These are phyloP conservation scores for Verticillium nubilum DNA, from an alignment of 2,329 filamentous ascomycete genomes.

Conservation along the genomic window DNA sequence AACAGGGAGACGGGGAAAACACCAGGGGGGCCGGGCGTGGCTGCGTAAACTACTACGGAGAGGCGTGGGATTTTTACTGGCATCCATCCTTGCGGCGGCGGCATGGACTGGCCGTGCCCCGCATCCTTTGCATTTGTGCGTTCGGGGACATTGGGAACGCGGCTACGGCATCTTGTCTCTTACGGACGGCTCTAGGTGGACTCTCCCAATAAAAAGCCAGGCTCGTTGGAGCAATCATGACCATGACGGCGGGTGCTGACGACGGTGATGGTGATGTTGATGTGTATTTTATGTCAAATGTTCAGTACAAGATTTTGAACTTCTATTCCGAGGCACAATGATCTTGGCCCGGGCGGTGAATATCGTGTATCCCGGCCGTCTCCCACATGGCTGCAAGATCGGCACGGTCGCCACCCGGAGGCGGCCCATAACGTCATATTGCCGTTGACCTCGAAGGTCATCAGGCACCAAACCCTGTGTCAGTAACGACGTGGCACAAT, in stretches of 20 bases:
- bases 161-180: constrained; percentile 26
- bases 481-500: not conserved
- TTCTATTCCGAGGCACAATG: not conserved
- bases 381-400: not conserved
- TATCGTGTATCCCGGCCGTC: not conserved
- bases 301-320: too few relatives aligned
- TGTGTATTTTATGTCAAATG: not conserved
- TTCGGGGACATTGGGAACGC: constrained; percentile 38
- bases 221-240: constrained; percentile 22
- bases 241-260: not conserved
- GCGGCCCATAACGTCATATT: not conserved
- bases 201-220: constrained; percentile 33
- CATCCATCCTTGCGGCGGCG: not conserved
- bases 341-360: too few relatives aligned
- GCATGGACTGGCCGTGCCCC: constrained; percentile 2
- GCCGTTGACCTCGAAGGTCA: not conserved
- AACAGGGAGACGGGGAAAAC: constrained; percentile 13
- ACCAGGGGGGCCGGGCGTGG: not conserved
- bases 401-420: not conserved
- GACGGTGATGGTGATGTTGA: not conserved
- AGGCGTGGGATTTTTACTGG: constrained; percentile 4
- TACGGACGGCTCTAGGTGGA: constrained; percentile 13
- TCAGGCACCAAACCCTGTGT: not conserved
- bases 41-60: constrained; percentile 3
- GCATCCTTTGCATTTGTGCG: constrained; percentile 35